Base-by-base conservation (phyloP, 2,329 filamentous ascomycete genomes). In the Chaetoscypha palmicola region DNA sequence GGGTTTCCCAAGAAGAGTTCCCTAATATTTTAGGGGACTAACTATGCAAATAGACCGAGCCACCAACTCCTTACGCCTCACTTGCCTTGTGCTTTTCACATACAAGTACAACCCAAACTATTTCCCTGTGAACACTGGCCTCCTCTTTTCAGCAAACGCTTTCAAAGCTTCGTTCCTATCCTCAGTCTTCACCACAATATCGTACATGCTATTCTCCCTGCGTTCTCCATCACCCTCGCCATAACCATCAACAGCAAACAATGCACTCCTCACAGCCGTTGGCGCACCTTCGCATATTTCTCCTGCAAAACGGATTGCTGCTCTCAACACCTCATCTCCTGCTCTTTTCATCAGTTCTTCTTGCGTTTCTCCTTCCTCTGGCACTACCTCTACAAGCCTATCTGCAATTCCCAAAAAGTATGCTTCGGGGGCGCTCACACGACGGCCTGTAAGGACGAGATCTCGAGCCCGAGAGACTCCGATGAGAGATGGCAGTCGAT, bases 271-370 rank as follows among this genome's bases (percentile, higher is more conserved):
- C 23, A 94, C 73, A 0, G 90, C 90, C 46, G 95, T 72, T 0
- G 92, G 92, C 0, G 86, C 92, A 21, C 90, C 89, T 65, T 94
- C 83, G 62, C 88, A 95, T 40, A 97, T 94, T 64, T 89, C 85
- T 53, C 75, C 70, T 1, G 91, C 91, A 47, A 97, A 67, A 53
- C 79, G 74, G 28, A 97, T 77, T 11, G 87, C 83, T 66, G 88
- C 85, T 17, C 78, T 74, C 42, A 95, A 67, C 8, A 85, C 86
- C 55, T 77, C 77, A 51, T 76, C 76, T 38, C 85, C 70, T 14
- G 86, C 83, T 23, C 69, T 66, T 4, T 69, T 68, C 41, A 81
- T 69, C 40, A 84, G 58, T 26, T 63, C 64, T 47, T 59, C 59
- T 28, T 58, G 56, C 21, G 64, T 64, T 43, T 66, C 62, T 19